Percentiles rank a stretch among this genome's conserved stretches.
phyloP scores from a whole-genome alignment of 768 basidiomycete species.

The Tylopilus rubrobrunneus region DNA sequence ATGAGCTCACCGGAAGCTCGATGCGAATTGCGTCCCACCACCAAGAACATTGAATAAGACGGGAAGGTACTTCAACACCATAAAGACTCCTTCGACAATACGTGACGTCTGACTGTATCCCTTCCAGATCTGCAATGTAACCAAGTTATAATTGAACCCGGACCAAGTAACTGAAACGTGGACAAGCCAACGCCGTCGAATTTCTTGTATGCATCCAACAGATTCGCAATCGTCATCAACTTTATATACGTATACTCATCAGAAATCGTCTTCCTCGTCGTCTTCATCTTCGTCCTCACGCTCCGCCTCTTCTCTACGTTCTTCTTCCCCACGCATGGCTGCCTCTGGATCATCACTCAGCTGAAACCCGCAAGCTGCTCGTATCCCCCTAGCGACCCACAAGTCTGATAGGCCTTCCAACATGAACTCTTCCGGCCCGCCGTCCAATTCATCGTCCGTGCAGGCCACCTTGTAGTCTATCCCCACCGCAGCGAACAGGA shows the following conservation, averaged over 20 bases:
- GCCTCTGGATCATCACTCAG: background rate
- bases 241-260: background rate
- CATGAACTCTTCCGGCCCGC: background rate
- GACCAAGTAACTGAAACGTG: too few relatives aligned
- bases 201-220: too few relatives aligned
- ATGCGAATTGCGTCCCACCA: too few relatives aligned
- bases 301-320: background rate
- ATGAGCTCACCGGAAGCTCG: too few relatives aligned
- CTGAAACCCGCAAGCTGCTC: conserved; percentile 13
- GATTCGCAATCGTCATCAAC: too few relatives aligned
- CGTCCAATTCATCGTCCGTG: conserved; percentile 5
- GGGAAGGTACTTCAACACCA: too few relatives aligned
- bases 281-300: background rate
- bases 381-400: conserved; percentile 14
- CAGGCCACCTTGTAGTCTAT: conserved; percentile 11
- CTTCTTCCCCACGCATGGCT: background rate
- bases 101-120: too few relatives aligned
- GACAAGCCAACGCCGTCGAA: too few relatives aligned
- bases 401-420: conserved; percentile 12
- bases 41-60: too few relatives aligned
- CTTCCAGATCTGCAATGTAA: too few relatives aligned
- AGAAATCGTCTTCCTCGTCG: background rate
- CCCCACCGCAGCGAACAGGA: conserved; percentile 11
- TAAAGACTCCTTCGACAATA: too few relatives aligned
- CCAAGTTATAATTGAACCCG: too few relatives aligned